These are phyloP conservation scores for Backusella sp. DNA, from an alignment of 192 early-diverging fungal species.

Conservation along the genomic window DNA sequence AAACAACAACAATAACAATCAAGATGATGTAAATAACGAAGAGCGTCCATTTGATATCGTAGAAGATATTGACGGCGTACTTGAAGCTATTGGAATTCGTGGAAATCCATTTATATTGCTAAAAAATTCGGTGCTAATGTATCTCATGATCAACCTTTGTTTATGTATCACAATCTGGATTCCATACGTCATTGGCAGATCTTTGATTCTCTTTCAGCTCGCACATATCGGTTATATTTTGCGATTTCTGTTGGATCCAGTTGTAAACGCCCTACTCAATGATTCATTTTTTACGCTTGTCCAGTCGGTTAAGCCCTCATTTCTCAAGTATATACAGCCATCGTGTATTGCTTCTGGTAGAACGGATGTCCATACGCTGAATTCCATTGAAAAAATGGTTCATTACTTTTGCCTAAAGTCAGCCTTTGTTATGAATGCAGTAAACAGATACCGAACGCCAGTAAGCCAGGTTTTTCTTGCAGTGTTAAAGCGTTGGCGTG, in stretches of 20 bases:
- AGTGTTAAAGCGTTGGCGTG: conserved; percentile 34
- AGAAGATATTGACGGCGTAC: conserved; percentile 64
- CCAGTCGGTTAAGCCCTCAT: not conserved
- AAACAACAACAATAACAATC: too few species aligned
- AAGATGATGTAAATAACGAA: conserved; percentile 17
- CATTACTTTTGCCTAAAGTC: not conserved
- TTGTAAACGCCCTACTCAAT: not conserved
- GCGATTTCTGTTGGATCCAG: too few species aligned
- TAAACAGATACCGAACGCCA: not conserved
- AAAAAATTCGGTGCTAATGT: conserved; percentile 78
- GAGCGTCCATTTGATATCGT: conserved; percentile 49
- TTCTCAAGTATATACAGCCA: not conserved
- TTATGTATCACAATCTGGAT: conserved; percentile 69
- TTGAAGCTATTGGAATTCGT: conserved; percentile 87
- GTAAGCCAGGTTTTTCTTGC: not conserved
- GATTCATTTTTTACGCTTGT: not conserved
- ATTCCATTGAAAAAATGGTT: not conserved
- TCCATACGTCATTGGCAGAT: conserved; percentile 67
- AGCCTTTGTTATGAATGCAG: not conserved
- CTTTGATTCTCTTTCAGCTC: conserved; percentile 27
- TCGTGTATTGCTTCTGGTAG: too few species aligned
- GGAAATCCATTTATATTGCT: conserved; percentile 73
- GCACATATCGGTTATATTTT: not conserved
- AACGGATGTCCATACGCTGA: not conserved
- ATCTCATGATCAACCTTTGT: conserved; percentile 67